A percentile compares a stretch with the other conserved stretches of the same genome.
Evolutionary conservation across 148 eudicot genomes (phyloP).

Genomic region (Silene conica): DNA sequence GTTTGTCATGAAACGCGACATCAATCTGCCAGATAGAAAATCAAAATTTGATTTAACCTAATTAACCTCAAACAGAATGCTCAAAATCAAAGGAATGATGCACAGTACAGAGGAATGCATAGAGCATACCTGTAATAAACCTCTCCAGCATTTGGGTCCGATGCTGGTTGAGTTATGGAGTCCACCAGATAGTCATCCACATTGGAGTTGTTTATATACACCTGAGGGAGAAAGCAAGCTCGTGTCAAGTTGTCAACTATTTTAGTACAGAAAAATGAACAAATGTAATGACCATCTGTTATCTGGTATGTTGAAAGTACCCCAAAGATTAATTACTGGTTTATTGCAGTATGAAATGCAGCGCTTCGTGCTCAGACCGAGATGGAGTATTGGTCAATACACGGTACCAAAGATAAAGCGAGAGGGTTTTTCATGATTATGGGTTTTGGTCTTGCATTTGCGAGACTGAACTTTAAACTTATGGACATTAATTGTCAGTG

Average conservation of each 20-base stretch:
- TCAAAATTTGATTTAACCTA: neutral
- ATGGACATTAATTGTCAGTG: no score
- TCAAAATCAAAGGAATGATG: neutral
- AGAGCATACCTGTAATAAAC: slow-evolving; percentile 83
- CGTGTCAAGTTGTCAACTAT: neutral
- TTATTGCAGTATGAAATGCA: no score
- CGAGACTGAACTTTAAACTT: no score
- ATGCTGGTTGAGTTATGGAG: slow-evolving; percentile 80
- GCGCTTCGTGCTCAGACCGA: no score
- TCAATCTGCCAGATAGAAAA: slow-evolving; percentile 44
- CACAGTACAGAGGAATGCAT: neutral
- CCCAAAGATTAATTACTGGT: no score
- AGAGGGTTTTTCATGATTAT: no score
- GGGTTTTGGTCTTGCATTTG: no score
- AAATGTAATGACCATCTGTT: neutral
- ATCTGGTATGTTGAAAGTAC: neutral
- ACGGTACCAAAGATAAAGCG: no score
- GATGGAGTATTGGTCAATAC: no score
- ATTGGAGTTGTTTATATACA: slow-evolving; percentile 63
- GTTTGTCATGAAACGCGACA: slow-evolving; percentile 79
- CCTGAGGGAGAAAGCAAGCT: slow-evolving; percentile 39
- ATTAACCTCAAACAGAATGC: neutral
- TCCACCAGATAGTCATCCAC: slow-evolving; percentile 93
- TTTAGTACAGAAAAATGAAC: neutral
- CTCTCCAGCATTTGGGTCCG: slow-evolving; percentile 95